Evolutionary conservation across 139 green algal genomes (phyloP).

Genomic region (Medakamo hakoo): DNA sequence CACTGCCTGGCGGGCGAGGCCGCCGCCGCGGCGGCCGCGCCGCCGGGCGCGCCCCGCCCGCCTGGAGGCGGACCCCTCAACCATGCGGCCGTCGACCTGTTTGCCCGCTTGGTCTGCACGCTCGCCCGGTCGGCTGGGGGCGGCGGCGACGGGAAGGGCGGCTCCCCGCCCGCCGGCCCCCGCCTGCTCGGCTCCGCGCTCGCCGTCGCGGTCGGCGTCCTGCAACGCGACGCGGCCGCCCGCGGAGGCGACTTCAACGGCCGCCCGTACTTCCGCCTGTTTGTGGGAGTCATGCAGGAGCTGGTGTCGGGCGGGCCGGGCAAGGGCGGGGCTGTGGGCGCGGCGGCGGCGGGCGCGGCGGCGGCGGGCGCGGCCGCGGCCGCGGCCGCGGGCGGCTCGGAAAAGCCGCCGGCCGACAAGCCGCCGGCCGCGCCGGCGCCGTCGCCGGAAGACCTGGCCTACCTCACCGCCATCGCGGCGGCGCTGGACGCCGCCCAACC

Average conservation of each 20-base stretch:
- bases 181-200: not conserved
- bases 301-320: slow-evolving; percentile 33
- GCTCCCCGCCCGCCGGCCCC: no score
- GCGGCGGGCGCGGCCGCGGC: slow-evolving; percentile 3
- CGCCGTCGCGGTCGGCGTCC: not conserved
- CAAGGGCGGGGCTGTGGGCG: no score
- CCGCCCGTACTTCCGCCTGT: slow-evolving; percentile 83
- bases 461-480: slow-evolving; percentile 11
- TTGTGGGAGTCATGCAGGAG: slow-evolving; percentile 67
- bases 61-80: slow-evolving; percentile 13
- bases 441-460: not conserved
- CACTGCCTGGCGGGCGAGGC: slow-evolving; percentile 58
- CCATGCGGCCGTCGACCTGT: slow-evolving; percentile 40
- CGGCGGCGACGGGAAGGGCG: not conserved
- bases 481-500: slow-evolving; percentile 46
- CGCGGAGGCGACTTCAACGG: slow-evolving; percentile 63
- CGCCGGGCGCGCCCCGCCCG: slow-evolving; percentile 10
- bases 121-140: not conserved
- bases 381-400: slow-evolving; percentile 1
- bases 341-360: slow-evolving; percentile 3
- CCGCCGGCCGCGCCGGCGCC: not conserved
- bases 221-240: slow-evolving; percentile 59
- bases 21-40: slow-evolving; percentile 3
- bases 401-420: not conserved
- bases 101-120: slow-evolving; percentile 26